Conservation (phyloP, 2,329 filamentous ascomycete species). For the Apiospora rasikravindrae region DNA sequence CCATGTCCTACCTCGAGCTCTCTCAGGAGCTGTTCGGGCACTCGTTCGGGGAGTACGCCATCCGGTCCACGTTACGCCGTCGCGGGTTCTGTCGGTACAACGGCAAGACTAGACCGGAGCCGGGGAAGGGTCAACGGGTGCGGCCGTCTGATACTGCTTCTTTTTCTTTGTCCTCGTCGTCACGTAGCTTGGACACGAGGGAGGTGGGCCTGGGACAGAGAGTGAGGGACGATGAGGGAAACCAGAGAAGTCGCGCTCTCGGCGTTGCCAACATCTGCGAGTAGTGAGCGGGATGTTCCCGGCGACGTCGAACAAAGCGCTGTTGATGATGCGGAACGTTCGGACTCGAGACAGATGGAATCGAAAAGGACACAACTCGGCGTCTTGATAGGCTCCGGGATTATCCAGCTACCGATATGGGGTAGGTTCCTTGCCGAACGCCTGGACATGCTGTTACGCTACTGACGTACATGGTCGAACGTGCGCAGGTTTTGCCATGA, state of each 20-base stretch:
- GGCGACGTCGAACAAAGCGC: background rate
- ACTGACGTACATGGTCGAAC: background rate
- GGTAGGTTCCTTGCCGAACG: background rate
- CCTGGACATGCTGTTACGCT: background rate
- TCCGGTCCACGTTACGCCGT: background rate
- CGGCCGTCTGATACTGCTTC: background rate
- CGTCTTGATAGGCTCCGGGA: background rate
- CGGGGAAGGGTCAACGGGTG: background rate
- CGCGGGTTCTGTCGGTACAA: background rate
- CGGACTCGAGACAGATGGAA: background rate
- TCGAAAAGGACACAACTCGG: background rate
- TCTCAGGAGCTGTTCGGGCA: background rate
- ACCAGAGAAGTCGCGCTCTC: background rate
- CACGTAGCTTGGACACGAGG: too few relatives aligned
- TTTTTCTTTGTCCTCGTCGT: background rate
- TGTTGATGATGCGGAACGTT: background rate
- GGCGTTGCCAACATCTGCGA: background rate
- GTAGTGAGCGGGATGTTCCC: background rate
- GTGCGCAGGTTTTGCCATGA: background rate
- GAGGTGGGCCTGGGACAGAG: background rate
- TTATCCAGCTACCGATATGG: conserved; percentile 13
- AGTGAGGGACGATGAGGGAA: background rate
- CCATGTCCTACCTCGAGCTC: conserved; percentile 12
- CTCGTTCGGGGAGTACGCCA: background rate
- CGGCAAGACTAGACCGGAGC: background rate